Conservation (phyloP, 139 green algal genomes). For the Diplosphaera chodatii region DNA sequence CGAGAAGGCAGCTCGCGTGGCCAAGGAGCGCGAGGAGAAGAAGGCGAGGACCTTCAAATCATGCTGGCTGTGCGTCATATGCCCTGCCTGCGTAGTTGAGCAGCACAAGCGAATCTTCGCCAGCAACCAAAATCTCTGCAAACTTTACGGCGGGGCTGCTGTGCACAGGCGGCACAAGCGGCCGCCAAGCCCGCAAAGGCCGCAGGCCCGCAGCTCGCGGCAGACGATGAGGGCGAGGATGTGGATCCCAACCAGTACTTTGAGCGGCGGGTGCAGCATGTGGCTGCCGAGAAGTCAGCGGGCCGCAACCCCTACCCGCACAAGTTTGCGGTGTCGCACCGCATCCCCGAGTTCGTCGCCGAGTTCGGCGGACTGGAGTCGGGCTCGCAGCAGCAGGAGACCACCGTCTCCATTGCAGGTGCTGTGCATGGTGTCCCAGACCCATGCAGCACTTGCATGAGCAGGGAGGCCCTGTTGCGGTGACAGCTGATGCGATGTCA, state of each 20-base stretch:
- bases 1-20: conserved; percentile 67
- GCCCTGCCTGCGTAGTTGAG: not conserved
- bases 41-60: conserved; percentile 43
- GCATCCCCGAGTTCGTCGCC: conserved; percentile 71
- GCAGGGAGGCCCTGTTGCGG: conserved; percentile 26
- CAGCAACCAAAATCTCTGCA: no score
- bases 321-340: conserved; percentile 79
- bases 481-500: conserved; percentile 42
- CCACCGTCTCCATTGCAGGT: conserved; percentile 50
- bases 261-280: conserved; percentile 33
- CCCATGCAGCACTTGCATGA: conserved; percentile 28
- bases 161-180: conserved; percentile 56
- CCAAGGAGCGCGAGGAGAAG: conserved; percentile 78
- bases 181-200: conserved; percentile 45
- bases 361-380: conserved; percentile 66
- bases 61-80: not conserved
- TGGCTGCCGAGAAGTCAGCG: conserved; percentile 66
- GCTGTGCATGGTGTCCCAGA: not conserved
- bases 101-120: not conserved
- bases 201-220: conserved; percentile 10
- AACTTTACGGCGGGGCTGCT: no score
- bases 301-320: conserved; percentile 96
- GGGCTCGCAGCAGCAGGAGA: conserved; percentile 53
- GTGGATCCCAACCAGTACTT: conserved; percentile 85
- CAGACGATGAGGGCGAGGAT: conserved; percentile 67